These are phyloP conservation scores for Cicer chorassanicum DNA, from an alignment of 306 rosid species.

Conservation along the genomic window DNA sequence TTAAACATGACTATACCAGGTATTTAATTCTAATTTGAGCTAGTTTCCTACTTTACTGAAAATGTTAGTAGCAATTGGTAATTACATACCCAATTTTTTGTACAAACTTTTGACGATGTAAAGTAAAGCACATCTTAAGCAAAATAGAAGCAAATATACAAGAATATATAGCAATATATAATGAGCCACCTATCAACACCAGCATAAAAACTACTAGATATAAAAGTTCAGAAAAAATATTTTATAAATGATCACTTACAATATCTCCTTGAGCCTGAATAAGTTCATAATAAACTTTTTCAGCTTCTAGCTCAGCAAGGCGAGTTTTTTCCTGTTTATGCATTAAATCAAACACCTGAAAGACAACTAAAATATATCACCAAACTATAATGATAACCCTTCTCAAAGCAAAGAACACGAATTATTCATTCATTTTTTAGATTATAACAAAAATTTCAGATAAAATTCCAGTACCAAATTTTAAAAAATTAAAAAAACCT, in stretches of 20 bases:
- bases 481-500: slow-evolving; percentile 44
- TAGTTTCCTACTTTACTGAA: slow-evolving; percentile 2
- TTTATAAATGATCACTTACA: slow-evolving; percentile 55
- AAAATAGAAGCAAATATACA: neutral
- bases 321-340: slow-evolving; percentile 82
- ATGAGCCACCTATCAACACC: neutral
- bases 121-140: neutral
- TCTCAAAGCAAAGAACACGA: neutral
- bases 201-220: neutral
- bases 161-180: neutral
- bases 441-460: neutral
- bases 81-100: neutral
- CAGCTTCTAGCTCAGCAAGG: slow-evolving; percentile 75
- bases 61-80: neutral
- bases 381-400: neutral
- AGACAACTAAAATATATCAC: slow-evolving; percentile 40
- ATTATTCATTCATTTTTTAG: neutral
- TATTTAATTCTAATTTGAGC: slow-evolving; percentile 12
- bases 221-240: neutral
- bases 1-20: neutral
- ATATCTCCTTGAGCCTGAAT: slow-evolving; percentile 75
- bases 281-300: slow-evolving; percentile 75
- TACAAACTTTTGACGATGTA: neutral
- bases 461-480: neutral
- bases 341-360: slow-evolving; percentile 82